Conservation (phyloP, 2,329 filamentous ascomycete species). For the Cladophialophora carrionii region DNA sequence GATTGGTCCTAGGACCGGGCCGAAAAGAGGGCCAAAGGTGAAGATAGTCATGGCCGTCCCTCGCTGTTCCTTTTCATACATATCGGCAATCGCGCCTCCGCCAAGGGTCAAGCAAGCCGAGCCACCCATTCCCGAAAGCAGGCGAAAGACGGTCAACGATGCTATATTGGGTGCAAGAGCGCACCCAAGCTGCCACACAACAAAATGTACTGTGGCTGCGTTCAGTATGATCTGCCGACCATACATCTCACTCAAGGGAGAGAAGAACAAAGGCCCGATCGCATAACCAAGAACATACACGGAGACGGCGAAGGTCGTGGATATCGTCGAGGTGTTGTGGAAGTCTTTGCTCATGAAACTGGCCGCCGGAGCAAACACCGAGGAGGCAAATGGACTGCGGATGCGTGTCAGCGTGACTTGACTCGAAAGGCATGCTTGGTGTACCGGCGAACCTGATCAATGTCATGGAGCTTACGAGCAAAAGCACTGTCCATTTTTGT, state of each 20-base stretch:
- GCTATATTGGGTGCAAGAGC: slow-evolving; percentile 71
- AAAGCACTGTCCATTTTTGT: slow-evolving; percentile 38
- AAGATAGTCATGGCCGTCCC: slow-evolving; percentile 77
- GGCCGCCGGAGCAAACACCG: slow-evolving; percentile 70
- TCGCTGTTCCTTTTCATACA: slow-evolving; percentile 66
- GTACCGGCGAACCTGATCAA: background rate
- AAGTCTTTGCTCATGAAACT: slow-evolving; percentile 66
- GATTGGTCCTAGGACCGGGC: slow-evolving; percentile 45
- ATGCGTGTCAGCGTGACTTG: background rate
- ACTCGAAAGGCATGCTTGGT: background rate
- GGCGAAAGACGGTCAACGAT: slow-evolving; percentile 76
- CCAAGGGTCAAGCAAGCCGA: slow-evolving; percentile 71
- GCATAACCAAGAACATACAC: slow-evolving; percentile 53
- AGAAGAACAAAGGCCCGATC: slow-evolving; percentile 70
- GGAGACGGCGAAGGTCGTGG: slow-evolving; percentile 68
- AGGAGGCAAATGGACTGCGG: slow-evolving; percentile 52
- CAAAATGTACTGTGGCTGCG: slow-evolving; percentile 8
- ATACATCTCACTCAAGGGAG: slow-evolving; percentile 71
- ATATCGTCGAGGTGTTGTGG: slow-evolving; percentile 52
- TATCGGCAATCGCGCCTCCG: slow-evolving; percentile 71
- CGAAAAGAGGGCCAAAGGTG: slow-evolving; percentile 65
- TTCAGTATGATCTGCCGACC: slow-evolving; percentile 48
- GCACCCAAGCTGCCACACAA: slow-evolving; percentile 23
- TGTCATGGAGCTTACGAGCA: slow-evolving; percentile 28
- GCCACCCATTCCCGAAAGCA: slow-evolving; percentile 59